These are phyloP conservation scores for Ramaria sp. DNA, from an alignment of 768 basidiomycete genomes.

Conservation along the genomic window DNA sequence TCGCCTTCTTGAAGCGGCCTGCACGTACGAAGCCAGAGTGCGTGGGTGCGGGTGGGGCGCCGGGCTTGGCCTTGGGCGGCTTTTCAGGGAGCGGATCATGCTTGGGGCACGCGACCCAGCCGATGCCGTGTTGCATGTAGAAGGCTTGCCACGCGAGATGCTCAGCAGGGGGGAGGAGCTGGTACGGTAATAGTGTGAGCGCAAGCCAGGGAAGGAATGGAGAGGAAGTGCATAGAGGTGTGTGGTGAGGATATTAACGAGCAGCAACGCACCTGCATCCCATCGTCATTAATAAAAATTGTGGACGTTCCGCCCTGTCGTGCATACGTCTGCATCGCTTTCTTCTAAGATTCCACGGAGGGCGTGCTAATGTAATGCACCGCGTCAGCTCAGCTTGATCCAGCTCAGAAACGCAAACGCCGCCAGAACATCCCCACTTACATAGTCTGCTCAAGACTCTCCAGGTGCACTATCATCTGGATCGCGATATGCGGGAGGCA, in stretches of 20 bases:
- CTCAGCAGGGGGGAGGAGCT: slow-evolving; percentile 46
- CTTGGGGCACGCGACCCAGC: slow-evolving; percentile 73
- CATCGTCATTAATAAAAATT: slow-evolving; percentile 80
- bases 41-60: slow-evolving; percentile 8
- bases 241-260: neutral
- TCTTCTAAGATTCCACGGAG: slow-evolving; percentile 68
- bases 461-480: slow-evolving; percentile 84
- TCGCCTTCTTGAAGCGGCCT: slow-evolving; percentile 89
- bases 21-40: slow-evolving; percentile 68
- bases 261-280: slow-evolving; percentile 37
- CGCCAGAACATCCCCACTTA: too few relatives aligned
- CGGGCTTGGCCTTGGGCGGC: slow-evolving; percentile 25
- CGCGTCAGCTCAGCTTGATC: too few relatives aligned
- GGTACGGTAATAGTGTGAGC: too few relatives aligned
- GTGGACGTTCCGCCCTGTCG: slow-evolving; percentile 77
- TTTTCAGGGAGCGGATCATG: neutral
- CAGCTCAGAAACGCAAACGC: too few relatives aligned
- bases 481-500: slow-evolving; percentile 67
- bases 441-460: slow-evolving; percentile 75
- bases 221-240: neutral
- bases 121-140: slow-evolving; percentile 62
- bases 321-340: slow-evolving; percentile 86
- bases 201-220: neutral
- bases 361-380: slow-evolving; percentile 36
- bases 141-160: slow-evolving; percentile 56